Conservation (phyloP, 139 green algal genomes). For the Closterium sp. region DNA sequence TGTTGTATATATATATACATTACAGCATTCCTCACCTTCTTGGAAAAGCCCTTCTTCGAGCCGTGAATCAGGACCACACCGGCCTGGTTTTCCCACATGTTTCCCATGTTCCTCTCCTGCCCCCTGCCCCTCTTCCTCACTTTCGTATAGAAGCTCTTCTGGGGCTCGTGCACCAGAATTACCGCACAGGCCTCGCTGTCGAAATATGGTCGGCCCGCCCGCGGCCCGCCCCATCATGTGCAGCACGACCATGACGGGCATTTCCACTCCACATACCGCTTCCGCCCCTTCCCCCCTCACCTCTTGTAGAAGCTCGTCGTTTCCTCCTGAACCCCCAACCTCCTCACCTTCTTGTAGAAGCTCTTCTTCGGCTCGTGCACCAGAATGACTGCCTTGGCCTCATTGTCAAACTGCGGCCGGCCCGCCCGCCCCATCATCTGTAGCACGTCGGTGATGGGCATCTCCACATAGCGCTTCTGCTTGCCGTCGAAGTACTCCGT, state of each 20-base stretch:
- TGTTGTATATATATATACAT: no score
- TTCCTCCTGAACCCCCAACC: no score
- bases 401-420: conserved; percentile 87
- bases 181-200: conserved; percentile 95
- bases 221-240: conserved; percentile 88
- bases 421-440: conserved; percentile 88
- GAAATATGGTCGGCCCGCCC: conserved; percentile 88
- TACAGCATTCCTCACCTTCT: conserved; percentile 61
- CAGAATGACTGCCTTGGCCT: conserved; percentile 93
- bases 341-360: conserved; percentile 90
- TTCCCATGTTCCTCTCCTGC: conserved; percentile 65
- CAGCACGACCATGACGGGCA: conserved; percentile 96
- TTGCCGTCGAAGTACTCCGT: conserved; percentile 91
- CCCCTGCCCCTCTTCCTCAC: background rate
- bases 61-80: conserved; percentile 98
- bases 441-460: conserved; percentile 96
- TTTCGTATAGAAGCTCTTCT: conserved; percentile 98
- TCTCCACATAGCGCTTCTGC: conserved; percentile 86
- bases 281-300: conserved; percentile 16
- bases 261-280: conserved; percentile 95
- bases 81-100: conserved; percentile 74
- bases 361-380: conserved; percentile 97
- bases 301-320: no score
- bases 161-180: conserved; percentile 96
- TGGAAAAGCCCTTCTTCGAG: conserved; percentile 98